Conservation (phyloP, 441 rosid species). For the Euphorbia celastroides region DNA sequence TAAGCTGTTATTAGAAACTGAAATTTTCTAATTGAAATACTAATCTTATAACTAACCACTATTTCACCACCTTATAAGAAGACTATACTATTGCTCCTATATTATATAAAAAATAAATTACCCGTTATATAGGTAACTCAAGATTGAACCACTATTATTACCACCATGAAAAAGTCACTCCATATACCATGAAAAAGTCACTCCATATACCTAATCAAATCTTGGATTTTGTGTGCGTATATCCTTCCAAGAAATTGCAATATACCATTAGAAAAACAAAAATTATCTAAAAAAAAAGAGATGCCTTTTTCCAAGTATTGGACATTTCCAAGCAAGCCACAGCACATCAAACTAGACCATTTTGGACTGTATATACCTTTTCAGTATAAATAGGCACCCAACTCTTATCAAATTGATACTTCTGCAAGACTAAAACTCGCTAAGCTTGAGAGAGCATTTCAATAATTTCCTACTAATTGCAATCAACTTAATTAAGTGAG, state of each 20-base stretch:
- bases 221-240: neutral
- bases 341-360: neutral
- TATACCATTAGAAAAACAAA: neutral
- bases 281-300: neutral
- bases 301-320: constrained; percentile 2
- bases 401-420: neutral
- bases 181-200: neutral
- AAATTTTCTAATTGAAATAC: too few species aligned
- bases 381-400: neutral
- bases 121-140: too few species aligned
- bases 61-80: too few species aligned
- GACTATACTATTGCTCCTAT: too few species aligned
- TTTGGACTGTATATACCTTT: too few species aligned
- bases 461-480: too few species aligned
- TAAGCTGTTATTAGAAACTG: too few species aligned
- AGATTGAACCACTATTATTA: too few species aligned
- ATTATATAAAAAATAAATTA: too few species aligned
- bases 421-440: neutral
- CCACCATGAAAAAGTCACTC: neutral
- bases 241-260: constrained; percentile 15
- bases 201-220: neutral
- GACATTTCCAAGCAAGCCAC: constrained; percentile 5
- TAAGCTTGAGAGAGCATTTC: neutral
- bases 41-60: too few species aligned
- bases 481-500: neutral